Evolutionary conservation across 495 filamentous ascomycete species (phyloP), one percentile per base, ranked within the genome.

Genomic region (Xylaria longipes): DNA sequence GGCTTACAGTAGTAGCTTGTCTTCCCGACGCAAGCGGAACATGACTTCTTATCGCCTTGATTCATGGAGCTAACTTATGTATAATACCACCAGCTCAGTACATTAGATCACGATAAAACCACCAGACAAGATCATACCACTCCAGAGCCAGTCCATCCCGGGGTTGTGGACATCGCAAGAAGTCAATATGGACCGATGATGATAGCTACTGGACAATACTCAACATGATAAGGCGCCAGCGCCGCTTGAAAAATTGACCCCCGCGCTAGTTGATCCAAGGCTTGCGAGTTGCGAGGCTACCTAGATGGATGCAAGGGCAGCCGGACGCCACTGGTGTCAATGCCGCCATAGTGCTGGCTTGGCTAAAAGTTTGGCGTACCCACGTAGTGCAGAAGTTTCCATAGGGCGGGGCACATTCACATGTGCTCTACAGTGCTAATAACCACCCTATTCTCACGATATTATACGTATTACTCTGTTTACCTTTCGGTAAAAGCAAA

Each of bases 221-320:
- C 2, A 50, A 20, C 0, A 56, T 37, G 56, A 60, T 37, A 11
- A 37, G 4, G 33, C 7, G 29, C 17, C 33, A n/a, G 6, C 33
- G 57, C 60, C 5, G 60, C 37, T 43, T 22, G 17, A 60, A 60
- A 60, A 60, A 60, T 60, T 37, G 57, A 60, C 57, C 57, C 54
- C 57, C 57, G 57, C 57, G 60, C 60, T 63, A 63, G 35, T 63
- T 43, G 37, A 63, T 63, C 35, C 60, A 17, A 22, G 17, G 31
- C 57, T 41, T 15, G 22, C 37, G 35, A 63, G 37, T 41, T 15
- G 22, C 37, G 35, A 63, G 37, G 35, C 60, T 43, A 43, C 25
- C 60, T 25, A 9, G 60, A 41, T 43, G 60, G 22, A 63, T n/a
- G n/a, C n/a, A 43, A 37, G 60, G 60, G 37, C 5, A 43, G 33